phyloP scores from a whole-genome alignment of 2,329 filamentous ascomycete genomes.

The Aspergillus floridensis region DNA sequence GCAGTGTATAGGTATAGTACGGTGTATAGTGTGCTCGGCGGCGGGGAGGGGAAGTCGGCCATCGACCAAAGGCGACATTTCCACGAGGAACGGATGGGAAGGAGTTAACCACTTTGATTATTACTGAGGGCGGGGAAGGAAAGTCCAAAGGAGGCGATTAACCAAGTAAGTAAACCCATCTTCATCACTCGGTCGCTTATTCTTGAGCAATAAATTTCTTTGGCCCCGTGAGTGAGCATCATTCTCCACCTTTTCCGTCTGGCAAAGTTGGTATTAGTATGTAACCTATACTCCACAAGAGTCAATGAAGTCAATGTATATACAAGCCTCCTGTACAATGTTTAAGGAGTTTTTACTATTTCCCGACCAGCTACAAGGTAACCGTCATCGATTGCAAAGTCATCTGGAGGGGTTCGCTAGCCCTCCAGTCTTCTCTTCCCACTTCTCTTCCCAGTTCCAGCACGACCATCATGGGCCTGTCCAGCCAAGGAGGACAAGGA shows the following conservation, averaged over 20 bases:
- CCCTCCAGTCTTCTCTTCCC: neutral
- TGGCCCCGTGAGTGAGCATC: neutral
- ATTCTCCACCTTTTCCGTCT: neutral
- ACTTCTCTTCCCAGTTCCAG: neutral
- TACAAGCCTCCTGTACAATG: neutral
- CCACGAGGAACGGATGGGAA: slow-evolving; percentile 1
- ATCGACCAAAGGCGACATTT: slow-evolving; percentile 2
- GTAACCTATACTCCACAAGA: neutral
- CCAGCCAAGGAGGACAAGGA: neutral
- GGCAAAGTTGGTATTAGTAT: neutral
- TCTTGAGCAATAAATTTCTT: neutral
- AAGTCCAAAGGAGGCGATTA: neutral
- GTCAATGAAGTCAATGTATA: neutral
- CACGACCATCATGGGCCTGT: neutral
- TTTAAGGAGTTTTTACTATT: neutral
- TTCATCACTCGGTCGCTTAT: neutral
- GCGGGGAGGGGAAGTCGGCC: neutral
- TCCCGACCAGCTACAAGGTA: neutral
- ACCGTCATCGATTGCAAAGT: neutral
- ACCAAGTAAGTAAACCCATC: neutral
- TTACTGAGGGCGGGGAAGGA: neutral
- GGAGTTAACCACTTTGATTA: neutral
- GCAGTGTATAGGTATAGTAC: neutral
- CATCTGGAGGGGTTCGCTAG: neutral
- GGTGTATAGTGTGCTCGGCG: neutral